Evolutionary conservation across 768 basidiomycete genomes (phyloP).

Genomic region (Mrakia gelida): DNA sequence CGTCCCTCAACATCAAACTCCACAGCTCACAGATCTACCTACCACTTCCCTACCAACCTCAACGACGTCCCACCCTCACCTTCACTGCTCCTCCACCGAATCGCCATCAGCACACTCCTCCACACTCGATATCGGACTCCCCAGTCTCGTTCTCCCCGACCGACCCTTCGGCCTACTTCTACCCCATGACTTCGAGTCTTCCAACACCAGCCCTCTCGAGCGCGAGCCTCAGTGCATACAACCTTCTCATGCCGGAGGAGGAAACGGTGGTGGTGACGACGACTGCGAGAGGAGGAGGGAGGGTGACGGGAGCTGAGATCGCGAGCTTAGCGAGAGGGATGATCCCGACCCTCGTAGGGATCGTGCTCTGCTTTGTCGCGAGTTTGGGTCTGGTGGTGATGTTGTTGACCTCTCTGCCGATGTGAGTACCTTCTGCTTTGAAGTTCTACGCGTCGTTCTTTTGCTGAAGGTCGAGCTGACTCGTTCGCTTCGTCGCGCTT

Average conservation of each 20-base stretch:
- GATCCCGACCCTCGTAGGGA: conserved; percentile 28
- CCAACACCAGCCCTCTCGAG: conserved; percentile 29
- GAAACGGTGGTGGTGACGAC: conserved; percentile 19
- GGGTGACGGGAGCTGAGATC: conserved; percentile 24
- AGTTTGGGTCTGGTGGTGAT: conserved; percentile 20
- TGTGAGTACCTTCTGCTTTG: conserved; percentile 13
- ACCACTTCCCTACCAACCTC: conserved; percentile 7
- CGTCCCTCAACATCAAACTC: conserved; percentile 25
- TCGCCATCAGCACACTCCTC: not conserved
- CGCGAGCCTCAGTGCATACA: not conserved
- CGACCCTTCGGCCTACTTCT: not conserved
- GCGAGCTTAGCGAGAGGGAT: conserved; percentile 20
- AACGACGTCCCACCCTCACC: conserved; percentile 24
- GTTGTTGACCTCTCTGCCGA: conserved; percentile 26
- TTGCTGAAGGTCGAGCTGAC: not conserved
- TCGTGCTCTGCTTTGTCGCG: conserved; percentile 23
- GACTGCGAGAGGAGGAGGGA: conserved; percentile 12
- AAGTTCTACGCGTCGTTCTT: not conserved
- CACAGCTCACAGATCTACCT: conserved; percentile 30
- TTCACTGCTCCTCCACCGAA: conserved; percentile 18
- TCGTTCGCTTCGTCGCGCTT: not conserved
- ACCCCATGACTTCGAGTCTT: not conserved
- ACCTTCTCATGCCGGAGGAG: not conserved
- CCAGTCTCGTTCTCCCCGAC: not conserved
- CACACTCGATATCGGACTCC: conserved; percentile 2